These are phyloP conservation scores for Neurospora sp. DNA, from an alignment of 495 filamentous ascomycete species.

Conservation along the genomic window DNA sequence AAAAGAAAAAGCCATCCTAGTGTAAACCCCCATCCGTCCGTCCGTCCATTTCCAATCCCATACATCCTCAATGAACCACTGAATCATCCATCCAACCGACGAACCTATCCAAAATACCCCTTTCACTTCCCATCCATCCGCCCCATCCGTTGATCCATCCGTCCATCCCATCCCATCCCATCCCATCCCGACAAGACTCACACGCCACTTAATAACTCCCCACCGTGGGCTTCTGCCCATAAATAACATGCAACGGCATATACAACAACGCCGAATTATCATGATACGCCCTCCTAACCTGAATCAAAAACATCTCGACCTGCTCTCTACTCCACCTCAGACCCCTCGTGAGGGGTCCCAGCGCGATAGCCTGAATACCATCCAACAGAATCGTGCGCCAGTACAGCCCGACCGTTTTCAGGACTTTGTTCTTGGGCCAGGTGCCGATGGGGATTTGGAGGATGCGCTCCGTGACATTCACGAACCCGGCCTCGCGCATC, in stretches of 20 bases:
- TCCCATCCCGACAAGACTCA: background rate
- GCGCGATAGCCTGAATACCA: constrained; percentile 51
- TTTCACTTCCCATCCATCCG: background rate
- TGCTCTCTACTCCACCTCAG: constrained; percentile 37
- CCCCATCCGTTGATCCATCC: background rate
- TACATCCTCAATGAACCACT: background rate
- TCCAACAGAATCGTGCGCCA: constrained; percentile 49
- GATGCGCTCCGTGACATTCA: constrained; percentile 45
- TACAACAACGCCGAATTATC: constrained; percentile 34
- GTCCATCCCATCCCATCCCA: background rate
- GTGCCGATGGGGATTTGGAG: constrained; percentile 58
- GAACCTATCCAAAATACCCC: background rate
- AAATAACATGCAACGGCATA: constrained; percentile 43
- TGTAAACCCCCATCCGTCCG: background rate
- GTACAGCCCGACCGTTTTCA: constrained; percentile 54
- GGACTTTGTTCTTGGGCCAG: constrained; percentile 52
- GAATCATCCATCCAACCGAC: background rate
- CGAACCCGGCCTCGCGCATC: constrained; percentile 48
- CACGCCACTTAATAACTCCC: constrained; percentile 6
- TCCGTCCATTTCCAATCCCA: background rate
- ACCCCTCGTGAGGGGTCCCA: constrained; percentile 51
- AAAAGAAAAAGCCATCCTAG: background rate
- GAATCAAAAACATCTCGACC: constrained; percentile 36
- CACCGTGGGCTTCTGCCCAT: constrained; percentile 33
- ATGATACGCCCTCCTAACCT: constrained; percentile 36